Conservation (phyloP, 106 monocot species). For the Xerophyta viscosa region DNA sequence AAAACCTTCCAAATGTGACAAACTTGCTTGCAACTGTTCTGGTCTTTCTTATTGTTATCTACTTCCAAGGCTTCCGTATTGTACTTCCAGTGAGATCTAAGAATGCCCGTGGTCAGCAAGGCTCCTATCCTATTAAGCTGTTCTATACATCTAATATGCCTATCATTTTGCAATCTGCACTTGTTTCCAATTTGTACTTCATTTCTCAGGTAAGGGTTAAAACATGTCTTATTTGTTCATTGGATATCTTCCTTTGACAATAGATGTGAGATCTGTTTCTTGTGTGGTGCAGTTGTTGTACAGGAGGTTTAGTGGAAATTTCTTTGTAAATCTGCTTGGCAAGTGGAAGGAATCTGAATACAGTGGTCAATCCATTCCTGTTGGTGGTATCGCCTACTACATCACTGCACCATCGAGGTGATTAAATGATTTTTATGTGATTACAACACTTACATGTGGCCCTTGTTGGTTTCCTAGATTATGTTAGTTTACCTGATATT, state of each 20-base stretch:
- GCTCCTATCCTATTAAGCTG: slow-evolving; percentile 41
- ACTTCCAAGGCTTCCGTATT: slow-evolving; percentile 43
- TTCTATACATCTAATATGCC: slow-evolving; percentile 50
- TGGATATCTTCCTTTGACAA: background rate
- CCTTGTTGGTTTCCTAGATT: too few species aligned
- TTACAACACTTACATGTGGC: too few species aligned
- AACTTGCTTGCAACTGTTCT: slow-evolving; percentile 37
- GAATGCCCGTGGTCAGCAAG: slow-evolving; percentile 41
- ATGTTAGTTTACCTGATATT: too few species aligned
- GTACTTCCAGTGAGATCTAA: slow-evolving; percentile 44
- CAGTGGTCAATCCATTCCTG: slow-evolving; percentile 33
- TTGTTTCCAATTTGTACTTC: slow-evolving; percentile 44
- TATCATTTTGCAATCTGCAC: slow-evolving; percentile 38
- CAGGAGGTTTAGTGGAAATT: slow-evolving; percentile 39
- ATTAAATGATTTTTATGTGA: background rate
- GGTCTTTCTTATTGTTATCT: slow-evolving; percentile 39
- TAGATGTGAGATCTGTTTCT: background rate
- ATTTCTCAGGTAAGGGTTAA: slow-evolving; percentile 23
- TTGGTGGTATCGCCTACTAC: slow-evolving; percentile 39
- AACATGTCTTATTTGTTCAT: background rate
- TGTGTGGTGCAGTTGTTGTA: slow-evolving; percentile 31
- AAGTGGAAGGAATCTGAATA: slow-evolving; percentile 52
- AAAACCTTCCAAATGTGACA: slow-evolving; percentile 44
- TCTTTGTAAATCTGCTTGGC: slow-evolving; percentile 34
- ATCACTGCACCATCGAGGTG: slow-evolving; percentile 47